A percentile compares a stretch with the other conserved stretches of the same genome.
phyloP scores from a whole-genome alignment of 2,329 filamentous ascomycete species.

The Delphinella strobiligena region DNA sequence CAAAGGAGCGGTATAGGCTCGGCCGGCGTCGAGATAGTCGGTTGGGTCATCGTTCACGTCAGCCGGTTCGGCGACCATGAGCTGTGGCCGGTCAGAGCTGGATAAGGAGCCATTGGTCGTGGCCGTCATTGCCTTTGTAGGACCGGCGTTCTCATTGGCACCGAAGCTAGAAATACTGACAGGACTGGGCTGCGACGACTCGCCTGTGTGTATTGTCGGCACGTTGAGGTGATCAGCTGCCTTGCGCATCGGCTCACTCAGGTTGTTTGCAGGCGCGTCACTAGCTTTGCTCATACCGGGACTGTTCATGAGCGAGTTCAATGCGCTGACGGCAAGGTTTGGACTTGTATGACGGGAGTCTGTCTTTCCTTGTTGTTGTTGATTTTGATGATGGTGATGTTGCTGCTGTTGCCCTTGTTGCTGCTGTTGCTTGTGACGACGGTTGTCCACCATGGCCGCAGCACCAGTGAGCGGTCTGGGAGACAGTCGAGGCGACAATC shows the following conservation, averaged over 20 bases:
- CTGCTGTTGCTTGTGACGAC: slow-evolving; percentile 29
- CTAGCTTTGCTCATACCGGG: slow-evolving; percentile 30
- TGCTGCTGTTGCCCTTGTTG: slow-evolving; percentile 11
- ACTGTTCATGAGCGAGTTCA: slow-evolving; percentile 32
- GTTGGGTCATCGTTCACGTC: slow-evolving; percentile 24
- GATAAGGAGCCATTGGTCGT: slow-evolving; percentile 41
- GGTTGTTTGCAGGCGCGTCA: slow-evolving; percentile 31
- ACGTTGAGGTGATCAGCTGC: slow-evolving; percentile 38
- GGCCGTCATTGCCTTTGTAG: slow-evolving; percentile 24
- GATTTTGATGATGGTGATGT: slow-evolving; percentile 19
- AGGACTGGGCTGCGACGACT: slow-evolving; percentile 39
- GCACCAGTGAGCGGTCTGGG: slow-evolving; percentile 34
- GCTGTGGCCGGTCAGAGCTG: slow-evolving; percentile 11
- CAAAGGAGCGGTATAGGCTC: slow-evolving; percentile 9
- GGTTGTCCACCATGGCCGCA: slow-evolving; percentile 36
- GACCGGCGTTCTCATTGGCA: slow-evolving; percentile 34
- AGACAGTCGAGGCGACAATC: slow-evolving; percentile 25
- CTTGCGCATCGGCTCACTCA: slow-evolving; percentile 37
- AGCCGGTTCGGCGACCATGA: slow-evolving; percentile 22
- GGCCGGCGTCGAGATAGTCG: slow-evolving; percentile 24
- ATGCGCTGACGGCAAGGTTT: slow-evolving; percentile 32
- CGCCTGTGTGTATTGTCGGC: slow-evolving; percentile 30
- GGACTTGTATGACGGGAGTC: slow-evolving; percentile 29
- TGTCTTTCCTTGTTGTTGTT: background rate
- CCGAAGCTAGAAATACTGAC: slow-evolving; percentile 43